phyloP scores from a whole-genome alignment of 148 eudicot species.

The Fagopyrum tataricum region DNA sequence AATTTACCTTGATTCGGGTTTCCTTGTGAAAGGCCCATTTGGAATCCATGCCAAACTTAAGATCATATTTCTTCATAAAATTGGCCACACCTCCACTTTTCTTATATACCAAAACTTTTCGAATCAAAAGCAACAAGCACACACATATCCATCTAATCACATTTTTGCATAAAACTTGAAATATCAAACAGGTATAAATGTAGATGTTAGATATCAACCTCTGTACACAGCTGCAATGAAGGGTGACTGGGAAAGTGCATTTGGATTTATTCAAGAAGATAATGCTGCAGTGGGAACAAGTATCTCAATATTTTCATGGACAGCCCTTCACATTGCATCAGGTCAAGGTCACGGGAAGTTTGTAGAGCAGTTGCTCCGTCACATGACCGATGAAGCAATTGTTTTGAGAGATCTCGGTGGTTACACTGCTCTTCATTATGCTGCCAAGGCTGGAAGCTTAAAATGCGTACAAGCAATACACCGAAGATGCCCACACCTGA shows the following conservation, averaged over 20 bases:
- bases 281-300: background rate
- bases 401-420: background rate
- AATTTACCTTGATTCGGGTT: background rate
- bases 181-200: background rate
- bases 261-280: background rate
- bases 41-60: no score
- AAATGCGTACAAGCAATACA: background rate
- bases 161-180: background rate
- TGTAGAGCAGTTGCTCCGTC: background rate
- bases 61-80: no score
- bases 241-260: background rate
- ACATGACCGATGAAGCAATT: background rate
- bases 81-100: no score
- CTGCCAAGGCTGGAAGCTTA: constrained; percentile 5
- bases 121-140: background rate
- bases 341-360: constrained; percentile 8
- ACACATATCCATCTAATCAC: background rate
- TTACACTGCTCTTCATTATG: constrained; percentile 8
- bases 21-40: no score
- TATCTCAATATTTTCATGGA: constrained; percentile 8
- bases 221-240: background rate
- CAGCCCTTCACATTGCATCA: constrained; percentile 6
- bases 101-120: no score
- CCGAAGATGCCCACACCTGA: background rate
- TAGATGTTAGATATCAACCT: background rate